phyloP scores from a whole-genome alignment of 2,329 filamentous ascomycete species.

The Aspergillus flavus region DNA sequence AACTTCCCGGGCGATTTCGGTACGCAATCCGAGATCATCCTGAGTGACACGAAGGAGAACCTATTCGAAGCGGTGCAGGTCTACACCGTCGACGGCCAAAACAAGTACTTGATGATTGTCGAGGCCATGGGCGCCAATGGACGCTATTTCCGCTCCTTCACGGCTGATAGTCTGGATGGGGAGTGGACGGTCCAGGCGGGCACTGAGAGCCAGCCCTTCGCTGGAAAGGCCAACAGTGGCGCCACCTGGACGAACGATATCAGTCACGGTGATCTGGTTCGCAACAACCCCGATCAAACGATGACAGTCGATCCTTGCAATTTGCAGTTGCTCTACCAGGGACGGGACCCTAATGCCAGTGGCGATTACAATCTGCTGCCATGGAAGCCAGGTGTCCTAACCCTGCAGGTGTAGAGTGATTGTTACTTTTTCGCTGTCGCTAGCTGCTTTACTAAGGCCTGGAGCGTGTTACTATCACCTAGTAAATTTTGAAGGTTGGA shows the following conservation, averaged over 20 bases:
- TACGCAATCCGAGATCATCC: conserved; percentile 49
- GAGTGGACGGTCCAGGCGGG: conserved; percentile 61
- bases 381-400: conserved; percentile 60
- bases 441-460: not conserved
- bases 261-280: conserved; percentile 65
- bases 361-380: conserved; percentile 56
- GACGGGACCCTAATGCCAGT: conserved; percentile 47
- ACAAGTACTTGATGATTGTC: conserved; percentile 68
- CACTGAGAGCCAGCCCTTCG: conserved; percentile 62
- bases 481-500: not conserved
- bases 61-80: conserved; percentile 70
- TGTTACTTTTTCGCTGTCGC: not conserved
- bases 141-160: conserved; percentile 69
- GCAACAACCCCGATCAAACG: conserved; percentile 62
- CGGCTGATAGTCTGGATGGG: conserved; percentile 59
- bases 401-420: conserved; percentile 36
- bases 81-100: conserved; percentile 60
- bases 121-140: conserved; percentile 61
- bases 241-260: conserved; percentile 69
- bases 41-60: conserved; percentile 58
- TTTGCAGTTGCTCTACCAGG: conserved; percentile 67
- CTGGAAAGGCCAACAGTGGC: conserved; percentile 67
- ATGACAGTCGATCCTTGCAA: conserved; percentile 66
- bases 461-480: not conserved
- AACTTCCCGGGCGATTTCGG: conserved; percentile 66